These are phyloP conservation scores for Scutellaria minor DNA, from an alignment of 257 asterid species.

Conservation along the genomic window DNA sequence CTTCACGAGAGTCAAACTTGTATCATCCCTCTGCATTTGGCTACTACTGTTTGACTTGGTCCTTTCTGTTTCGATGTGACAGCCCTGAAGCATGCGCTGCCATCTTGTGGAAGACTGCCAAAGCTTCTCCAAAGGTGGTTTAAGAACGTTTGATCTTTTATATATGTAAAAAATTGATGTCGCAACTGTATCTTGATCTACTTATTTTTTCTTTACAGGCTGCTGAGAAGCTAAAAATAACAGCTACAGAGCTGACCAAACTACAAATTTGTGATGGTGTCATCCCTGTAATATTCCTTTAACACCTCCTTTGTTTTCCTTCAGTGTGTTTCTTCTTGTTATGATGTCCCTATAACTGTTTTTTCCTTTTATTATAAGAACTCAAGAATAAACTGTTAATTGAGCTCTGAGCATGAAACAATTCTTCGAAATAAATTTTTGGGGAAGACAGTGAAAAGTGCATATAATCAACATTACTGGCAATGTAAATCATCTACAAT, in stretches of 20 bases:
- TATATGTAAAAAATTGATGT: constrained; percentile 30
- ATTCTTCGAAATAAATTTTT: neutral
- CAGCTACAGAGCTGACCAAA: constrained; percentile 72
- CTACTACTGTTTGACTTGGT: constrained; percentile 12
- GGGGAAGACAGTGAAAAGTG: constrained; percentile 3
- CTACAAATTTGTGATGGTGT: constrained; percentile 72
- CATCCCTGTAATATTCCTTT: constrained; percentile 73
- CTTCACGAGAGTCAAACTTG: neutral
- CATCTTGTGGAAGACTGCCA: constrained; percentile 83
- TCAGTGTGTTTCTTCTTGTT: constrained; percentile 9
- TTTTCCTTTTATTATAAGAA: constrained; percentile 14
- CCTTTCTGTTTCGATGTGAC: constrained; percentile 45
- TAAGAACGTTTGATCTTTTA: neutral
- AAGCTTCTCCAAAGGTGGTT: constrained; percentile 85
- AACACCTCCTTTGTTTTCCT: constrained; percentile 17
- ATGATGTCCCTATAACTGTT: constrained; percentile 6
- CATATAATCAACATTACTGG: constrained; percentile 14
- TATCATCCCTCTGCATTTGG: constrained; percentile 9
- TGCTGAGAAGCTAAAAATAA: constrained; percentile 88
- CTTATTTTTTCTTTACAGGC: constrained; percentile 68
- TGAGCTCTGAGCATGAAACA: constrained; percentile 7
- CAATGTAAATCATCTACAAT: neutral
- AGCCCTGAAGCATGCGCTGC: constrained; percentile 99
- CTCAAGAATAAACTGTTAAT: neutral
- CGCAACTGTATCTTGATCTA: constrained; percentile 38